phyloP scores from a whole-genome alignment of 768 basidiomycete genomes.

The Kwoniella botswanensis region DNA sequence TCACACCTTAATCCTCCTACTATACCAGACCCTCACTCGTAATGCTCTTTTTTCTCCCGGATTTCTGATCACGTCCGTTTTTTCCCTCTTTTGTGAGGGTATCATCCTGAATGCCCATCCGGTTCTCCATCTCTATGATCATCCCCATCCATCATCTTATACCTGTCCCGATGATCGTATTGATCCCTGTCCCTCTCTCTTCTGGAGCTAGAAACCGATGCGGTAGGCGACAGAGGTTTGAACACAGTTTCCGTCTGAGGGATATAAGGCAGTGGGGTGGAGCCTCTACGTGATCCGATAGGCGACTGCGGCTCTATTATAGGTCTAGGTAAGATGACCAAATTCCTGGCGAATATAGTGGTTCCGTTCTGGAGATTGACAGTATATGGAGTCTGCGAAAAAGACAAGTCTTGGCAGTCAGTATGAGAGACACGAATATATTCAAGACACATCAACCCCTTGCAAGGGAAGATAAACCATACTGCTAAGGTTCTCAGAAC shows the following conservation, averaged over 20 bases:
- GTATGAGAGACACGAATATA: background rate
- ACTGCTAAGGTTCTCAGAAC: too few species aligned
- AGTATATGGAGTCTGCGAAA: constrained; percentile 3
- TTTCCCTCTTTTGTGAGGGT: too few species aligned
- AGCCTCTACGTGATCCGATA: background rate
- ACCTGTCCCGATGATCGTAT: background rate
- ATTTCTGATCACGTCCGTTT: too few species aligned
- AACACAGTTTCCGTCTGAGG: background rate
- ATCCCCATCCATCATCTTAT: background rate
- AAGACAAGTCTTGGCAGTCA: background rate
- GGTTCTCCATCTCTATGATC: background rate
- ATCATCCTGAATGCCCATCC: background rate
- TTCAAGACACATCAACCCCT: background rate
- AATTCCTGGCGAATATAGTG: constrained; percentile 6
- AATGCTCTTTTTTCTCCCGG: too few species aligned
- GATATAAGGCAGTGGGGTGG: background rate
- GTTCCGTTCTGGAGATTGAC: constrained; percentile 4
- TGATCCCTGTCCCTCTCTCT: background rate
- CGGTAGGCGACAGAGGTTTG: background rate
- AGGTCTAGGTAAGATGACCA: constrained; percentile 9
- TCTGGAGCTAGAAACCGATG: background rate
- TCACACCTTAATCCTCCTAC: background rate
- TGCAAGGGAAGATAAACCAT: too few species aligned
- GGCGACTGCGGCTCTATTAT: constrained; percentile 3
- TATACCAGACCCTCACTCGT: background rate